Conservation (phyloP, 345 rosid species). For the Diplotaxis tenuifolia region DNA sequence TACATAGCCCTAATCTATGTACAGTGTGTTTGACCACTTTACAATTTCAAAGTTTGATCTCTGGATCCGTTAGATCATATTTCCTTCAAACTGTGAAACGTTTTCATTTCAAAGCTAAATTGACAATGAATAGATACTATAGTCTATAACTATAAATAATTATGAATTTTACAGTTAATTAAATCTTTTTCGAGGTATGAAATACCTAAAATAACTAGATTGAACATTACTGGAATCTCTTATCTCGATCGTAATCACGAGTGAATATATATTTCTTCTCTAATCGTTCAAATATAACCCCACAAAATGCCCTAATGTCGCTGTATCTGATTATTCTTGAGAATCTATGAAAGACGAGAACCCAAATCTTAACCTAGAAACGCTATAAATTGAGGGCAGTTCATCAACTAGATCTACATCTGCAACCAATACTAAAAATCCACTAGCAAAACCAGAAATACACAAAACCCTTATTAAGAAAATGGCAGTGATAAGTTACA, state of each 20-base stretch:
- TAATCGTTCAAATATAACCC: constrained; percentile 15
- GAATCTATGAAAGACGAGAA: constrained; percentile 9
- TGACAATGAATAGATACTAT: neutral
- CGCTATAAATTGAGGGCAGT: constrained; percentile 22
- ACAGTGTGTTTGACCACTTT: neutral
- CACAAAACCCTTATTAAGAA: constrained; percentile 19
- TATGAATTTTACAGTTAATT: neutral
- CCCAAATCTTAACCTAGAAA: constrained; percentile 1
- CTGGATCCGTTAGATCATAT: neutral
- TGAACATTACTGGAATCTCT: constrained; percentile 4
- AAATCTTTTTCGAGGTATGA: neutral
- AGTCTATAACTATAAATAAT: neutral
- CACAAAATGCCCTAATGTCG: constrained; percentile 10
- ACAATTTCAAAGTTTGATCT: neutral
- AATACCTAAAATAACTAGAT: neutral
- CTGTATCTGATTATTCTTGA: constrained; percentile 18
- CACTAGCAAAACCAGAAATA: constrained; percentile 12
- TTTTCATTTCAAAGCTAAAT: constrained; percentile 1
- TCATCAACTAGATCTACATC: constrained; percentile 19
- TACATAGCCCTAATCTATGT: constrained; percentile 4
- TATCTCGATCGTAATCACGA: constrained; percentile 4
- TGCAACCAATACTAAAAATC: constrained; percentile 5
- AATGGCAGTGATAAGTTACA: constrained; percentile 35
- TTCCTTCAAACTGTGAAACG: neutral
- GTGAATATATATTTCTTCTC: neutral